Percentiles rank a stretch among this genome's conserved stretches.
These are phyloP conservation scores for Penicillium roqueforti DNA, from an alignment of 495 filamentous ascomycete species.

Conservation along the genomic window DNA sequence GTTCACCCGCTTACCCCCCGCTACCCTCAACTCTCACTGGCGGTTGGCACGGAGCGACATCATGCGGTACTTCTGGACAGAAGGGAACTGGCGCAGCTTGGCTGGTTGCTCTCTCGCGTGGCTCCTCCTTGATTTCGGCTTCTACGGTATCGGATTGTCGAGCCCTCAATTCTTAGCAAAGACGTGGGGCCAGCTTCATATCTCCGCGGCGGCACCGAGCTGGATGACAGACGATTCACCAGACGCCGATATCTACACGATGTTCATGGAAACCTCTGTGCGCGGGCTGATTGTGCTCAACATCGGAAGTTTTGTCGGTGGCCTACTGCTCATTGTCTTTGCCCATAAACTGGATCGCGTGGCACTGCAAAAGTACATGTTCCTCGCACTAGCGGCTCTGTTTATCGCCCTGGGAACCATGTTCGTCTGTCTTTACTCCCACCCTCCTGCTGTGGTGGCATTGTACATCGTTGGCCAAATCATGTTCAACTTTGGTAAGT, in stretches of 20 bases:
- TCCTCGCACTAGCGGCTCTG: slow-evolving; percentile 42
- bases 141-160: slow-evolving; percentile 53
- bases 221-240: slow-evolving; percentile 38
- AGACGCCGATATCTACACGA: slow-evolving; percentile 32
- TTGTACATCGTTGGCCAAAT: slow-evolving; percentile 58
- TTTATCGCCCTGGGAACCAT: slow-evolving; percentile 50
- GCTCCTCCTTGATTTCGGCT: slow-evolving; percentile 53
- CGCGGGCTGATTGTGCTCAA: slow-evolving; percentile 41
- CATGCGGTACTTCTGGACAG: slow-evolving; percentile 44
- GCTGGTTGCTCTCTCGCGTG: slow-evolving; percentile 47
- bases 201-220: slow-evolving; percentile 26
- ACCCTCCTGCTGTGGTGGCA: slow-evolving; percentile 44
- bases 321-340: slow-evolving; percentile 40
- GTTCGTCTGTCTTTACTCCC: slow-evolving; percentile 38
- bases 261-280: slow-evolving; percentile 39
- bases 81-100: slow-evolving; percentile 52
- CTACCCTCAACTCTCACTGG: slow-evolving; percentile 44
- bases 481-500: slow-evolving; percentile 58
- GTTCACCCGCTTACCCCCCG: slow-evolving; percentile 24
- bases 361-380: slow-evolving; percentile 45
- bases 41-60: slow-evolving; percentile 40
- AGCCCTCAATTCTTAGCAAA: slow-evolving; percentile 41
- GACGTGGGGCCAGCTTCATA: slow-evolving; percentile 39
- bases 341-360: slow-evolving; percentile 47
- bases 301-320: slow-evolving; percentile 45